phyloP scores from a whole-genome alignment of 2,329 filamentous ascomycete species.

The Tympanopsis confertula region DNA sequence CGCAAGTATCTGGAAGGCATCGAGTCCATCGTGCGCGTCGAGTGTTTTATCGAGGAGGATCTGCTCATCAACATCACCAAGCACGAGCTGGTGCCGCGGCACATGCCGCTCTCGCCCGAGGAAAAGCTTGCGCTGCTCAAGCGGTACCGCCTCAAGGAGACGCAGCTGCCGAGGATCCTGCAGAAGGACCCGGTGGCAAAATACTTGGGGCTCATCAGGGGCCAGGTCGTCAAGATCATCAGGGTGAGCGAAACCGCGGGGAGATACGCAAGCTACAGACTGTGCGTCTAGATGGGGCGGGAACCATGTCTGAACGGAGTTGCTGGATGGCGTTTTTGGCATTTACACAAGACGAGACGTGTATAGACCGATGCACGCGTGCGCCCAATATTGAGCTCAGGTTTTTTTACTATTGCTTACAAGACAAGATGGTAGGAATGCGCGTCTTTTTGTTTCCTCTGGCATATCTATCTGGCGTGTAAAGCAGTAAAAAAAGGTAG shows the following conservation, averaged over 20 bases:
- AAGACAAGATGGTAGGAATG: no score
- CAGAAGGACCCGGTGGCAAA: constrained; percentile 83
- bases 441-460: no score
- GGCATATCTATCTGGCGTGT: no score
- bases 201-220: constrained; percentile 80
- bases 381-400: no score
- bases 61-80: constrained; percentile 95
- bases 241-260: constrained; percentile 89
- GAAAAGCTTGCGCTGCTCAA: constrained; percentile 80
- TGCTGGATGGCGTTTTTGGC: background rate
- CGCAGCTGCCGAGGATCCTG: constrained; percentile 85
- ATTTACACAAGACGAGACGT: no score
- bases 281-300: constrained; percentile 38
- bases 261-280: constrained; percentile 85
- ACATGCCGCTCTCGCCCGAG: constrained; percentile 77
- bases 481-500: no score
- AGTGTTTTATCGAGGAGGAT: constrained; percentile 93
- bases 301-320: background rate
- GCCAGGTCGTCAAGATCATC: constrained; percentile 97
- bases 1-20: constrained; percentile 75
- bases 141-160: constrained; percentile 92
- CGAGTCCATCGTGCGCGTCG: constrained; percentile 67
- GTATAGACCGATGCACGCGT: no score
- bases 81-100: constrained; percentile 90
- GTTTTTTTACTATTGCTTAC: no score